Conservation (phyloP, 176 grass and related monocot species). For the Triticum dicoccoides region DNA sequence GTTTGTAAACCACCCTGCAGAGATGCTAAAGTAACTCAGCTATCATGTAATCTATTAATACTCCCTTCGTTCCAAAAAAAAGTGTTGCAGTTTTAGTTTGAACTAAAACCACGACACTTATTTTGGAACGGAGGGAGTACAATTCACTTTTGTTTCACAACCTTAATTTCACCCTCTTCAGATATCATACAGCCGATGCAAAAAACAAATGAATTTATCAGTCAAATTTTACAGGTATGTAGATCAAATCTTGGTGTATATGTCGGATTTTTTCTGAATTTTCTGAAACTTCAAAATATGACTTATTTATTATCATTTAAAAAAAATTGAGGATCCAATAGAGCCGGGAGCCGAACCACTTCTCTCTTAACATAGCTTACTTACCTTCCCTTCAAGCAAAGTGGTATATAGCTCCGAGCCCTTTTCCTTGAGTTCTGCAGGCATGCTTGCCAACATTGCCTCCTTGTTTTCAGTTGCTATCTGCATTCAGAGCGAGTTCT, state of each 20-base stretch:
- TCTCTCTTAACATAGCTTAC: not conserved
- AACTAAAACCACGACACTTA: no score
- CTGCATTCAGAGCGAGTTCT: slow-evolving; percentile 36
- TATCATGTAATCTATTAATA: not conserved
- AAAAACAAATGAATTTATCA: not conserved
- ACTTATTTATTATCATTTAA: not conserved
- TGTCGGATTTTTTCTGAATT: not conserved
- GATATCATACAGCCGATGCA: not conserved
- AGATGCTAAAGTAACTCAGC: slow-evolving; percentile 25
- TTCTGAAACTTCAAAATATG: not conserved
- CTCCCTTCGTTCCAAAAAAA: no score
- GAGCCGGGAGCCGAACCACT: no score
- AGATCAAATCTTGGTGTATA: not conserved
- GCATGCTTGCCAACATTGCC: slow-evolving; percentile 66
- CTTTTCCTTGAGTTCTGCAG: slow-evolving; percentile 61
- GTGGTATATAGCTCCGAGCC: slow-evolving; percentile 70
- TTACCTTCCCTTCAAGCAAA: slow-evolving; percentile 80
- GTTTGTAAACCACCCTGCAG: slow-evolving; percentile 78
- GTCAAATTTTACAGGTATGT: not conserved
- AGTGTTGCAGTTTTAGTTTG: no score
- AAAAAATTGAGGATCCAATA: not conserved
- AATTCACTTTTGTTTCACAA: not conserved
- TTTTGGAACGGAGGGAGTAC: no score
- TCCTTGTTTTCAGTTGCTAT: slow-evolving; percentile 79
- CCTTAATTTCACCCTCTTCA: not conserved